Percentiles rank a stretch among this genome's conserved stretches.
These are phyloP conservation scores for Rhododendron griersonianum DNA, from an alignment of 148 eudicot species.

Conservation along the genomic window DNA sequence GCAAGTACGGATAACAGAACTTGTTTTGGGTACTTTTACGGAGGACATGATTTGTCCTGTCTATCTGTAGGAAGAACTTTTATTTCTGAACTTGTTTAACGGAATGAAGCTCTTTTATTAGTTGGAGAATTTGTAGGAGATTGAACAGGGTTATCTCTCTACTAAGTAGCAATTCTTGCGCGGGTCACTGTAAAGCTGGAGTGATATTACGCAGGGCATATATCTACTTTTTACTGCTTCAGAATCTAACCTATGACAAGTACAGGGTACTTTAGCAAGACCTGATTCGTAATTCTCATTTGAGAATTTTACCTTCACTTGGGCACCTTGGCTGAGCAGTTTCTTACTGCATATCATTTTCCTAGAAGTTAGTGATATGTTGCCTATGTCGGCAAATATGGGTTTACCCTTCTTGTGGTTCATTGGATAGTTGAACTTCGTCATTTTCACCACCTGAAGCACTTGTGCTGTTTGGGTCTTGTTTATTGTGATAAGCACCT, in stretches of 20 bases:
- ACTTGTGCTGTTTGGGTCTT: neutral
- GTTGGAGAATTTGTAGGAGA: conserved; percentile 8
- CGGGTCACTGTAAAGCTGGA: neutral
- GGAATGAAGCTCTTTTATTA: conserved; percentile 8
- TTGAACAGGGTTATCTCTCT: conserved; percentile 3
- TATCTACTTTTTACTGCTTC: neutral
- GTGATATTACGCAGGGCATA: neutral
- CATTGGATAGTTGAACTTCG: neutral
- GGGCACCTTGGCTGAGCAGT: neutral
- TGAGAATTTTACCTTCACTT: neutral
- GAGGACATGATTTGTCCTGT: conserved; percentile 30
- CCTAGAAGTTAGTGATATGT: neutral
- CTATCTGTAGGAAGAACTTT: conserved; percentile 32
- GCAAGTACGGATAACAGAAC: conserved; percentile 23
- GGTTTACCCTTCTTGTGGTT: neutral
- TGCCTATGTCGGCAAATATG: neutral
- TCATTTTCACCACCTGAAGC: neutral
- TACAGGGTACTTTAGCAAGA: neutral
- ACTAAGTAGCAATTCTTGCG: neutral
- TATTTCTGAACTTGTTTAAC: conserved; percentile 12
- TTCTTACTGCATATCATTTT: neutral
- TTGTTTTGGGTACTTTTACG: conserved; percentile 20
- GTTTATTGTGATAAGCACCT: neutral
- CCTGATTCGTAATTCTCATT: neutral
- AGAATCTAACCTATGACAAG: neutral